Evolutionary conservation across 768 basidiomycete genomes (phyloP).

Genomic region (Cubamyces sp.): DNA sequence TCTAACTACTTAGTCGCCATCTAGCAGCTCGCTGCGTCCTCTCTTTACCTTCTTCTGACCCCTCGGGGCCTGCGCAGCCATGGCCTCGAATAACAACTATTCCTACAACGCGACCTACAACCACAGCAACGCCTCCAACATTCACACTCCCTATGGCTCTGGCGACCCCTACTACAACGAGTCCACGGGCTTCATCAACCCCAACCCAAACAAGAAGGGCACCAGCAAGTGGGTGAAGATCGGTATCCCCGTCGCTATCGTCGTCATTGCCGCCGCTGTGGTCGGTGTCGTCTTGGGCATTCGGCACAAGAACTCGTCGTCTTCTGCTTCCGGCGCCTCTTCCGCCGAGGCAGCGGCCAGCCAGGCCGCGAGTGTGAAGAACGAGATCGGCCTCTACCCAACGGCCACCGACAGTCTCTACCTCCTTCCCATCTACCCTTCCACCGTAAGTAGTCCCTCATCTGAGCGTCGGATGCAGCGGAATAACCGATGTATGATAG

Average conservation of each 20-base stretch:
- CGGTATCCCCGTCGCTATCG: conserved; percentile 66
- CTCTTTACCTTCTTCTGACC: conserved; percentile 27
- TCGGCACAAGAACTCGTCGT: conserved; percentile 50
- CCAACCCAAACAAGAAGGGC: conserved; percentile 49
- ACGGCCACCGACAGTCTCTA: conserved; percentile 80
- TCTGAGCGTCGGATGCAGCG: not conserved
- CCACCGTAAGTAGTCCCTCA: conserved; percentile 64
- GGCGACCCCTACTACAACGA: conserved; percentile 71
- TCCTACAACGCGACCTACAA: conserved; percentile 32
- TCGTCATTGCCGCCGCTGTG: conserved; percentile 68
- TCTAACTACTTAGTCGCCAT: conserved; percentile 11
- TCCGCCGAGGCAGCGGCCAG: conserved; percentile 52
- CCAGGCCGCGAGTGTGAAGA: conserved; percentile 61
- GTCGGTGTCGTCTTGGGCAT: conserved; percentile 83
- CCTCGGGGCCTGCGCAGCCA: conserved; percentile 30
- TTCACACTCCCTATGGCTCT: conserved; percentile 53
- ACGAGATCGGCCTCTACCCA: conserved; percentile 67
- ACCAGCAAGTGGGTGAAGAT: conserved; percentile 76
- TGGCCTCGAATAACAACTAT: conserved; percentile 46
- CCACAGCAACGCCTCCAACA: conserved; percentile 23
- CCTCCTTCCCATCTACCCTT: conserved; percentile 84
- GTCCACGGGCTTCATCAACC: conserved; percentile 72
- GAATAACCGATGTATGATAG: conserved; percentile 41
- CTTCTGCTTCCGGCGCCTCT: conserved; percentile 30
- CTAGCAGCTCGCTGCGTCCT: conserved; percentile 28